Evolutionary conservation across 23 red algal genomes (phyloP).

Genomic region (Gracilaria vermiculophylla): DNA sequence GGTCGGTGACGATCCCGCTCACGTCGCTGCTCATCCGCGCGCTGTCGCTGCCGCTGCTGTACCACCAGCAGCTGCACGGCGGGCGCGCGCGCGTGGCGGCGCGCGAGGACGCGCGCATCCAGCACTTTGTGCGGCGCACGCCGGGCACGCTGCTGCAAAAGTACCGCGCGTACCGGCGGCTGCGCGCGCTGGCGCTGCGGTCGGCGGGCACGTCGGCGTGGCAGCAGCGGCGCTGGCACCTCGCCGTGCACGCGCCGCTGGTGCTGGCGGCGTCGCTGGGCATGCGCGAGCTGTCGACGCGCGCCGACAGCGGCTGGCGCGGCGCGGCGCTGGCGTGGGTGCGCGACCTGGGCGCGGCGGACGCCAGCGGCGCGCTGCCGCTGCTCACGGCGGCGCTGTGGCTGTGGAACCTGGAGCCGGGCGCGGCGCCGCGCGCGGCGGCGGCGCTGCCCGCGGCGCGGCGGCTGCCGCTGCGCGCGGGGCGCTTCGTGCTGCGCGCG

Average conservation of each 20-base stretch:
- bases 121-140: constrained; percentile 41
- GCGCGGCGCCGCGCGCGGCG: background rate
- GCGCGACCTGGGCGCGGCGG: constrained; percentile 29
- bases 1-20: constrained; percentile 38
- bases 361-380: constrained; percentile 30
- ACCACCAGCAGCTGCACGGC: constrained; percentile 9
- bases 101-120: constrained; percentile 46
- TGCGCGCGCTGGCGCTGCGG: constrained; percentile 33
- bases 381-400: constrained; percentile 27
- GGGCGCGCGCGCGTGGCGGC: constrained; percentile 25
- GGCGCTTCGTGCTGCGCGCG: background rate
- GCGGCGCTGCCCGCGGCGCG: background rate
- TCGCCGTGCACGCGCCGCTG: constrained; percentile 33
- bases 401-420: constrained; percentile 42
- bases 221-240: constrained; percentile 34
- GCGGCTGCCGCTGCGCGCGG: background rate
- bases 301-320: constrained; percentile 17
- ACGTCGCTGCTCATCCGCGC: constrained; percentile 10
- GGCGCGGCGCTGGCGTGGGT: background rate
- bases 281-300: constrained; percentile 28
- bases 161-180: constrained; percentile 54
- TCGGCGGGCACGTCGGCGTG: constrained; percentile 52
- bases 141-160: constrained; percentile 64
- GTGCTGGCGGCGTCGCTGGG: constrained; percentile 38
- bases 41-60: constrained; percentile 28